Evolutionary conservation across 1,284 basidiomycete species (phyloP).

Genomic region (Stygiomarasmius scandens): DNA sequence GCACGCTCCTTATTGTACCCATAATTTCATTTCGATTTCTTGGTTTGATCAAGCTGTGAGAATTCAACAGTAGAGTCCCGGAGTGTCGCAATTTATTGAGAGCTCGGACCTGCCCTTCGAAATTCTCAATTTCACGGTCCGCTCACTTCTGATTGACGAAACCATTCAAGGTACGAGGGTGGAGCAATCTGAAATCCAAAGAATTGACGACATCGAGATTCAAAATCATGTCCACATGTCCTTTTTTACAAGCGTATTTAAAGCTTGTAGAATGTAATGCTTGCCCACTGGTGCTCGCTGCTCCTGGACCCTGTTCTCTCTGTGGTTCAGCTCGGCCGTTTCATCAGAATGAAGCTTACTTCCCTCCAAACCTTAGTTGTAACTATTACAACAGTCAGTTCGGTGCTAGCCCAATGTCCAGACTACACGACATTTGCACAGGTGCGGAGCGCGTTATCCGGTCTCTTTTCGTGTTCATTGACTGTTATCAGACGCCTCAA

Average conservation of each 20-base stretch:
- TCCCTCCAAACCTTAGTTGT: slow-evolving; percentile 23
- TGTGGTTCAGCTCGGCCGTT: not conserved
- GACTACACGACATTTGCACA: slow-evolving; percentile 66
- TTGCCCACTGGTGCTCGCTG: slow-evolving; percentile 9
- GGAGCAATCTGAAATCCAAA: not conserved
- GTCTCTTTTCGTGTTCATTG: not conserved
- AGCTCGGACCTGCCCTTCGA: too few species aligned
- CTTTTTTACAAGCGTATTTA: not conserved
- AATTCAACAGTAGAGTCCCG: too few species aligned
- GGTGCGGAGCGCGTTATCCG: slow-evolving; percentile 34
- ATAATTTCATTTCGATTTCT: not conserved
- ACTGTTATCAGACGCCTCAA: slow-evolving; percentile 53
- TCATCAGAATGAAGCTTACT: slow-evolving; percentile 31
- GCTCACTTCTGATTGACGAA: too few species aligned
- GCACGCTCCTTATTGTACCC: not conserved
- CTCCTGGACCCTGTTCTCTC: slow-evolving; percentile 15
- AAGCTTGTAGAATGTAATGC: not conserved
- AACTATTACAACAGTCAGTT: slow-evolving; percentile 27
- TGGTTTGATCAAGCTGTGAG: not conserved
- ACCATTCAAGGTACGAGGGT: too few species aligned
- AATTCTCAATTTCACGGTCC: too few species aligned
- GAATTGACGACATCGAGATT: not conserved
- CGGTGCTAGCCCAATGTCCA: slow-evolving; percentile 49
- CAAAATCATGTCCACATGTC: not conserved
- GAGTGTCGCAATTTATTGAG: too few species aligned